Evolutionary conservation across 176 grass and related monocot genomes (phyloP).

Genomic region (Carex kokanica): DNA sequence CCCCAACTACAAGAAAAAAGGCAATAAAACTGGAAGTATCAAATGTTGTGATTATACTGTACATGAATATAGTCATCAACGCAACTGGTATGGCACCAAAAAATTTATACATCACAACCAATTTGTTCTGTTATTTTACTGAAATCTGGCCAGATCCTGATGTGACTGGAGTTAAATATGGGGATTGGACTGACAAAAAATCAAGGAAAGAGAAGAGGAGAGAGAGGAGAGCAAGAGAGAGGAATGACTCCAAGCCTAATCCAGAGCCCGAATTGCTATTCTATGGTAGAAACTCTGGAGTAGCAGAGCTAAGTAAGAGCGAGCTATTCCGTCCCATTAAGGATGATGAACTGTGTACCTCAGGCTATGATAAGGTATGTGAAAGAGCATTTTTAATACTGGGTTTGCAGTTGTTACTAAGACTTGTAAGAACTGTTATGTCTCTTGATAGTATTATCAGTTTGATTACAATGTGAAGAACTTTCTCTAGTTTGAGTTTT

Average conservation of each 20-base stretch:
- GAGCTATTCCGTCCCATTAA: conserved; percentile 35
- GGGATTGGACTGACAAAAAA: conserved; percentile 71
- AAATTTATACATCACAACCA: not conserved
- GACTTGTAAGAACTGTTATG: not conserved
- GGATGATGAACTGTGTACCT: conserved; percentile 44
- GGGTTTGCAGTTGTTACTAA: not conserved
- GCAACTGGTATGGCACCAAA: not conserved
- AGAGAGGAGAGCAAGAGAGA: conserved; percentile 39
- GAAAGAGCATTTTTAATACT: not conserved
- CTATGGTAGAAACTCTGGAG: conserved; percentile 89
- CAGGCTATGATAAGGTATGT: conserved; percentile 90
- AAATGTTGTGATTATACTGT: not conserved
- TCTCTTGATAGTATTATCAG: not conserved
- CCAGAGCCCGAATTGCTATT: conserved; percentile 80
- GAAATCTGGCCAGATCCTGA: conserved; percentile 29
- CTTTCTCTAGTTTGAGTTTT: not conserved
- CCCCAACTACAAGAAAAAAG: not conserved
- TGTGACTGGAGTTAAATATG: conserved; percentile 41
- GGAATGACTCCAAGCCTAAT: conserved; percentile 39
- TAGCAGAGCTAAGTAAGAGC: conserved; percentile 62
- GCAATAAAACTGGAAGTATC: not conserved
- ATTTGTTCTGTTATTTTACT: conserved; percentile 31
- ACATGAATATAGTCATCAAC: not conserved
- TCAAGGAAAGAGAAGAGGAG: conserved; percentile 73
- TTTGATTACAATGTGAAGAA: conserved; percentile 7